Base-by-base conservation (phyloP, 352 stramenopile genomes). In the Thalassiosira gravida region DNA sequence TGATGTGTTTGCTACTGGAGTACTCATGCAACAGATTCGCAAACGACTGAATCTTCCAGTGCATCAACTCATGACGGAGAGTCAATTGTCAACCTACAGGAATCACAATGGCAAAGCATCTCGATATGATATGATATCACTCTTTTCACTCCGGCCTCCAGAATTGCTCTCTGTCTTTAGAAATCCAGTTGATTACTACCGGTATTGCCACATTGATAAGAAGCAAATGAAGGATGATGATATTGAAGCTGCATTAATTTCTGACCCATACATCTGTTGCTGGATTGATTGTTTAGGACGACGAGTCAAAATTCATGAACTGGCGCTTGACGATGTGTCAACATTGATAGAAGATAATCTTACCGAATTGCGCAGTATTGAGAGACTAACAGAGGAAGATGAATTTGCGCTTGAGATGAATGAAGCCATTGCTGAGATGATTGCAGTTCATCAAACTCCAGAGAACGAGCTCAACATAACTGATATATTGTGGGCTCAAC, bases 81-180 rank as follows among this genome's bases (percentile, higher is more conserved):
- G 5, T 18, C 68, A 77, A 55, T 2, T 49, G 46, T 7, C 35
- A 14, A 70, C 50, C 5, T 24, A 25, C 7, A 6, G 46, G 0
- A 49, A 77, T 49, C 53, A 75, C 18, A 47, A 53, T n/a, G 14
- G 25, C 1, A 22, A n/a, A 9, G 44, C 44, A 50, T 7, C 18
- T 18, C 35, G 1, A 13, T 67, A 37, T 53, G 68, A 77, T 53
- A 29, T 6, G 14, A 68, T 77, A 46, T 77, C 68, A 46, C 18
- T 70, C 1, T 77, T 77, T 59, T 25, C 24, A 3, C 22, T 77
- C 0, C 3, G 68, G 7, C 56, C 46, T 7, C 68, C 58, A 24
- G 58, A 68, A 20, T n/a, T 77, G 3, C 5, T 64, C 1, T 32
- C 9, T 27, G 46, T 69, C 2, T 59, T 63, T 35, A 16, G 55